Evolutionary conservation across 495 filamentous ascomycete species (phyloP).

Genomic region (Trichocladium uniseriatum): DNA sequence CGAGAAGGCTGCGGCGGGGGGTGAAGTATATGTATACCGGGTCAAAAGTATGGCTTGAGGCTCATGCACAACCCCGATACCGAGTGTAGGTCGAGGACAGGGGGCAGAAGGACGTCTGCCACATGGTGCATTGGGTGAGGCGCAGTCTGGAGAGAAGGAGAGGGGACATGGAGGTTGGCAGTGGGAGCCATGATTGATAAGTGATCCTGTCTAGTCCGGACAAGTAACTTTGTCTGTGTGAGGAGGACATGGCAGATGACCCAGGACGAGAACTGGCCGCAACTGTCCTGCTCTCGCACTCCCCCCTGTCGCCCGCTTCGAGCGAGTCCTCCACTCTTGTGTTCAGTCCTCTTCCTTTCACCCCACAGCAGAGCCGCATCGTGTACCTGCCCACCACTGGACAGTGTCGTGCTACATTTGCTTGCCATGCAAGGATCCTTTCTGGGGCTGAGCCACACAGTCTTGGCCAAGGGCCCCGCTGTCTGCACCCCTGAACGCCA

Average conservation of each 20-base stretch:
- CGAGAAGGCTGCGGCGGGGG: background rate
- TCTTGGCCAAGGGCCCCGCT: background rate
- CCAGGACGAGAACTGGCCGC: too few species aligned
- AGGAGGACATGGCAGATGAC: too few species aligned
- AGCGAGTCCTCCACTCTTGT: background rate
- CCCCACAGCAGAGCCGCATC: slow-evolving; percentile 1
- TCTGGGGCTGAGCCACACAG: background rate
- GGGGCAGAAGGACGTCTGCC: background rate
- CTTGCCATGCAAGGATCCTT: background rate
- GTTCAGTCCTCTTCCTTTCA: background rate
- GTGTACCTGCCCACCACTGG: background rate
- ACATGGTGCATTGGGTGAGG: slow-evolving; percentile 2
- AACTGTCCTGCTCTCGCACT: background rate
- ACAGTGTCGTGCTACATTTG: background rate
- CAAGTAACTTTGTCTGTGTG: too few species aligned
- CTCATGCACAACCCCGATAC: background rate
- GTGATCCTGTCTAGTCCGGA: too few species aligned
- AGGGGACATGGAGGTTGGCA: background rate
- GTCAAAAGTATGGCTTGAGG: background rate
- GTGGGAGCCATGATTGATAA: too few species aligned
- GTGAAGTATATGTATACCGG: background rate
- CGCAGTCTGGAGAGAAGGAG: background rate
- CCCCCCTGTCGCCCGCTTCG: background rate
- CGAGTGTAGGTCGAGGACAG: background rate
- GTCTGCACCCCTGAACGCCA: background rate